Percentiles rank a stretch among this genome's conserved stretches.
phyloP scores from a whole-genome alignment of 495 filamentous ascomycete genomes.

The Xylaria sp. region DNA sequence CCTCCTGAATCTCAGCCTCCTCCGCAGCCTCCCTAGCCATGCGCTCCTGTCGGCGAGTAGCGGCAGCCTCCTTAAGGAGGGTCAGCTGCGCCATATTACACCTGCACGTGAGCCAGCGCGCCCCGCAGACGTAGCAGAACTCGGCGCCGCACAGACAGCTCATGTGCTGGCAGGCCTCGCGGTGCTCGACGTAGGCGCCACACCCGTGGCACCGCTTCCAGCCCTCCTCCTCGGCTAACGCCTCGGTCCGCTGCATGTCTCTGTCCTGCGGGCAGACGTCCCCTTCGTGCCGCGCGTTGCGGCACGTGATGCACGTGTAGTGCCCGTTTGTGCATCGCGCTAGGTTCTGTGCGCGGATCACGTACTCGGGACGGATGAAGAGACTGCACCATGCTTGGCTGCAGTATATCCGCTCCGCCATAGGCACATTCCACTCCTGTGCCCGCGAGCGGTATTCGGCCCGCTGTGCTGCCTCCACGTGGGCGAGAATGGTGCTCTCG shows the following conservation, averaged over 20 bases:
- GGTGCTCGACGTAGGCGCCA: slow-evolving; percentile 48
- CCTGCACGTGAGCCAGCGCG: slow-evolving; percentile 45
- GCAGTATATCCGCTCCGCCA: slow-evolving; percentile 50
- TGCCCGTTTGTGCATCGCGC: slow-evolving; percentile 47
- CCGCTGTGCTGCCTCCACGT: slow-evolving; percentile 34
- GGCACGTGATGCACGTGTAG: slow-evolving; percentile 47
- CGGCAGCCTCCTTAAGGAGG: slow-evolving; percentile 34
- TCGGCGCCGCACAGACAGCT: slow-evolving; percentile 57
- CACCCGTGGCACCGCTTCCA: slow-evolving; percentile 46
- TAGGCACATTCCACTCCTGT: slow-evolving; percentile 46
- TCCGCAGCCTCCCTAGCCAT: slow-evolving; percentile 36
- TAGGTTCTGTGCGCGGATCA: slow-evolving; percentile 33
- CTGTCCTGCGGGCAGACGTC: slow-evolving; percentile 45
- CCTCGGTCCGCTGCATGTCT: slow-evolving; percentile 40
- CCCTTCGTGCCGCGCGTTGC: slow-evolving; percentile 37
- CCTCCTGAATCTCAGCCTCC: slow-evolving; percentile 41
- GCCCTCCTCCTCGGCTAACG: slow-evolving; percentile 49
- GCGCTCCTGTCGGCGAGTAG: slow-evolving; percentile 32
- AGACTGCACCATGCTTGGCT: slow-evolving; percentile 37
- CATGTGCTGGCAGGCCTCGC: slow-evolving; percentile 60
- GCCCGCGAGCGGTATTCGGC: slow-evolving; percentile 38
- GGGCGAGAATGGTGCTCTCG: slow-evolving; percentile 36
- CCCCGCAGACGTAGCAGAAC: slow-evolving; percentile 61
- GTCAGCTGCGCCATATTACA: slow-evolving; percentile 45
- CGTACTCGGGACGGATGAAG: slow-evolving; percentile 39